phyloP scores from a whole-genome alignment of 805 yeast species.

The Priceomyces medius region DNA sequence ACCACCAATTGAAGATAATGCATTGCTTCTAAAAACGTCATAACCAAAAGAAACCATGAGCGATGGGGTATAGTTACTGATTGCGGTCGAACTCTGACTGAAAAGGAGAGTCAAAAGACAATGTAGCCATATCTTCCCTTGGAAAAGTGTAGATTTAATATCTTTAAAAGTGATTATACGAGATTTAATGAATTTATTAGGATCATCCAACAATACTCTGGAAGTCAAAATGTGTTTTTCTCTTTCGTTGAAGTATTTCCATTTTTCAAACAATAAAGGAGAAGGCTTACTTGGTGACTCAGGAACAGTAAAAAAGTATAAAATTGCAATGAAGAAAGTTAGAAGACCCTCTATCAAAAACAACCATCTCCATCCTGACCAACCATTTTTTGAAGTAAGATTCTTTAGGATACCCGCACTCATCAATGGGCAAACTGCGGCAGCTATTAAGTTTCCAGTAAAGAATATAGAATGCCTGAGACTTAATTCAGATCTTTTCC shows the following conservation, averaged over 20 bases:
- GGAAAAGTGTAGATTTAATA: slow-evolving; percentile 5
- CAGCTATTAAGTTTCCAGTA: slow-evolving; percentile 1
- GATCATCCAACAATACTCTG: slow-evolving; percentile 14
- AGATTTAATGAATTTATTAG: slow-evolving; percentile 9
- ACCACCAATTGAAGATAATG: slow-evolving; percentile 13
- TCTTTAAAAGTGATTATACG: slow-evolving; percentile 6
- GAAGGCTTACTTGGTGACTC: slow-evolving; percentile 5
- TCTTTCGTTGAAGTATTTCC: slow-evolving; percentile 7
- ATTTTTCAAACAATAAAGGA: slow-evolving; percentile 5
- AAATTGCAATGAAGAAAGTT: slow-evolving; percentile 3
- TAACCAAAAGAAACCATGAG: slow-evolving; percentile 12
- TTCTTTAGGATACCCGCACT: slow-evolving; percentile 7
- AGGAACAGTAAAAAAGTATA: slow-evolving; percentile 6
- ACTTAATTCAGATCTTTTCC: slow-evolving; percentile 19
- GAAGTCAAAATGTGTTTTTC: slow-evolving; percentile 10
- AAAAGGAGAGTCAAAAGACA: slow-evolving; percentile 6
- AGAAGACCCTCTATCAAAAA: slow-evolving; percentile 8
- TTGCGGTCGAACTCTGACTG: slow-evolving; percentile 9
- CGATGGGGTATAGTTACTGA: slow-evolving; percentile 11
- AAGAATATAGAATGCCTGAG: slow-evolving; percentile 3
- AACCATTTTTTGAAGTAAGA: slow-evolving; percentile 4
- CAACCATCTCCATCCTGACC: slow-evolving; percentile 10
- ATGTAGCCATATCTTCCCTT: slow-evolving; percentile 11
- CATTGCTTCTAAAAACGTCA: slow-evolving; percentile 11
- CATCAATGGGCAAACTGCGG: slow-evolving; percentile 5